Percentiles rank a stretch among this genome's conserved stretches.
Evolutionary conservation across 78 protist species (phyloP).

Genomic region (Blattamonas nauphoetae): DNA sequence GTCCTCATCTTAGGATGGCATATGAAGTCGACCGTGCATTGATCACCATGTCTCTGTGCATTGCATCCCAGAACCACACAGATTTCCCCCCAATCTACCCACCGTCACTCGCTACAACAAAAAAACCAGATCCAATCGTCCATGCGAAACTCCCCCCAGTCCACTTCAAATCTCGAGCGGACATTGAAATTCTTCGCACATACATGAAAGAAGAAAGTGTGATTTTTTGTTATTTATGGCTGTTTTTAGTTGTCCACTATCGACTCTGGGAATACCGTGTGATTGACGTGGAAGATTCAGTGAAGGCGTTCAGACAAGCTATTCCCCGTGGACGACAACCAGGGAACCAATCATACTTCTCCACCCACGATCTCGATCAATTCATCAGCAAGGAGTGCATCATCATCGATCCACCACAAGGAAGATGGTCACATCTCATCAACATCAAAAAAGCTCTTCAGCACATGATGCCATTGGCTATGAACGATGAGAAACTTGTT

Average conservation of each 20-base stretch:
- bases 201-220: background rate
- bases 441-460: background rate
- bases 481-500: background rate
- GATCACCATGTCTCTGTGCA: background rate
- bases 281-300: conserved; percentile 38
- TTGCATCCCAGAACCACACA: conserved; percentile 2
- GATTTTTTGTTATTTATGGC: background rate
- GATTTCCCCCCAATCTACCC: background rate
- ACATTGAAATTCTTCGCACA: background rate
- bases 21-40: conserved; percentile 56
- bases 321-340: no score
- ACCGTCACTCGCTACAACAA: background rate
- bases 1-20: conserved; percentile 62
- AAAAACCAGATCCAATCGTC: background rate
- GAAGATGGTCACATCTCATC: background rate
- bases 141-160: background rate
- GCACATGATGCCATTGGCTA: background rate
- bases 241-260: background rate
- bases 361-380: no score
- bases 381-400: background rate
- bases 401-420: background rate
- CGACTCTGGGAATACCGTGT: conserved; percentile 72
- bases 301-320: conserved; percentile 36
- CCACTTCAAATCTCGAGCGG: background rate
- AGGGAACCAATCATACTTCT: no score